Evolutionary conservation across 768 basidiomycete genomes (phyloP), one percentile per base, ranked within the genome.

Genomic region (Boletus reticulatus): DNA sequence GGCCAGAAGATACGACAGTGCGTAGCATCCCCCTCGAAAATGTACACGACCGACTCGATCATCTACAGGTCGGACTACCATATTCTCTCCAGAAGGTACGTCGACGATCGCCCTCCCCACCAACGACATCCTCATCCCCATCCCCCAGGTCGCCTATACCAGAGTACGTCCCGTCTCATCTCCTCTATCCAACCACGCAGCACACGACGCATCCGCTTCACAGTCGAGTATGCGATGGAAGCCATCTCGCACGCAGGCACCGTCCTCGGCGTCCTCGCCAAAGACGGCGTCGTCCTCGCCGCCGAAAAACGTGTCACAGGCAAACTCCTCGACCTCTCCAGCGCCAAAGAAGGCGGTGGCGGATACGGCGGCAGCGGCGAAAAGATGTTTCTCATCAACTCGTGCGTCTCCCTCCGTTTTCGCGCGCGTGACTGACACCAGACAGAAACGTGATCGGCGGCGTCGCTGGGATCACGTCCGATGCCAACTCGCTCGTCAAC

Each of bases 151-250:
- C 93, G 96, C 59, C 77, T 99, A 53, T 98, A 96, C 74, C 96
- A 99, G 80, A 94, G 94, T 95, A 68, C 73, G 88, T 58, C 39
- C 31, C 36, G 41, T 45, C 41, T 17, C 50, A 45, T 48, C 38
- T 43, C 27, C 13, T 19, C 48, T 45, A 51, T 27, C 20, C 39
- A 4, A 19, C n/a, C 36, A 34, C 24, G 36, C 56, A 44, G 50
- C 48, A 24, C 29, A 52, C 43, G 36, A 52, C 61, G n/a, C 39
- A 50, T 45, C 45, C 6, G 52, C 24, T 24, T 9, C 32, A 46
- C 64, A 96, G 96, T 98, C 78, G 96, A 99, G 78, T 99, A 99
- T 83, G 96, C 96, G 43, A 97, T 98, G 93, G 97, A 98, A 71
- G 94, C 94, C 55, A 98, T 98, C 79, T 97, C 94, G 29, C 90